Conservation (phyloP, 202 grass and related monocot genomes). For the Zizania palustris region DNA sequence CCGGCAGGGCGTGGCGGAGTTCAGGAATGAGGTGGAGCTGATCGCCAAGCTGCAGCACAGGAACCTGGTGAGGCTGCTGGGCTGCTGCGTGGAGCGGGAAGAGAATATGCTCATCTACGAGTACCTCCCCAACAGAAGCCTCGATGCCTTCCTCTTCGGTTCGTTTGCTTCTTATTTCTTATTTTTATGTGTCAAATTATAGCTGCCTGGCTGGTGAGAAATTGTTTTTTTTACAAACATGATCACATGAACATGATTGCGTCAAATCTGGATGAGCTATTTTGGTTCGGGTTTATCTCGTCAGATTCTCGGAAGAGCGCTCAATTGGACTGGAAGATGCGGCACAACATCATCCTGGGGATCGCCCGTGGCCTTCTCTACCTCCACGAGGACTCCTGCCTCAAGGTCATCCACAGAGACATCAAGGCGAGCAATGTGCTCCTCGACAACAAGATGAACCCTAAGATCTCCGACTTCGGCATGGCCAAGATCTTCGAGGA, state of each 20-base stretch:
- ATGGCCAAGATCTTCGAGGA: conserved; percentile 87
- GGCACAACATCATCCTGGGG: conserved; percentile 75
- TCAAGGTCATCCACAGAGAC: conserved; percentile 87
- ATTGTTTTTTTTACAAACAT: not conserved
- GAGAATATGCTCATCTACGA: conserved; percentile 97
- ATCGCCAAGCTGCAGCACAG: conserved; percentile 97
- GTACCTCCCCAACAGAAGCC: conserved; percentile 91
- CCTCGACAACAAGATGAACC: conserved; percentile 91
- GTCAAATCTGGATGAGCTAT: not conserved
- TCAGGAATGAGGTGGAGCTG: conserved; percentile 86
- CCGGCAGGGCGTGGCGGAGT: conserved; percentile 70
- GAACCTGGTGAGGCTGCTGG: conserved; percentile 83
- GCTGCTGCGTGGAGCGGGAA: conserved; percentile 81
- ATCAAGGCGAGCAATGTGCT: conserved; percentile 93
- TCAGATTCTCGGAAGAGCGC: conserved; percentile 50
- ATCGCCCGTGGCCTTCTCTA: conserved; percentile 88
- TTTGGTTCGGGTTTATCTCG: not conserved
- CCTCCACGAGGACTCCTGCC: conserved; percentile 87
- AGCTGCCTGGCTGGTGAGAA: not conserved
- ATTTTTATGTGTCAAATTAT: not conserved
- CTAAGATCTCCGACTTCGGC: conserved; percentile 98
- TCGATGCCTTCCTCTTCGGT: conserved; percentile 91
- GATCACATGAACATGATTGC: conserved; percentile 33
- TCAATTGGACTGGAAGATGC: conserved; percentile 76
- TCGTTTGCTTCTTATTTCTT: conserved; percentile 4